Percentiles rank a stretch among this genome's conserved stretches.
Evolutionary conservation across 208 protist genomes (phyloP).

Genomic region (Trypanosoma avium): DNA sequence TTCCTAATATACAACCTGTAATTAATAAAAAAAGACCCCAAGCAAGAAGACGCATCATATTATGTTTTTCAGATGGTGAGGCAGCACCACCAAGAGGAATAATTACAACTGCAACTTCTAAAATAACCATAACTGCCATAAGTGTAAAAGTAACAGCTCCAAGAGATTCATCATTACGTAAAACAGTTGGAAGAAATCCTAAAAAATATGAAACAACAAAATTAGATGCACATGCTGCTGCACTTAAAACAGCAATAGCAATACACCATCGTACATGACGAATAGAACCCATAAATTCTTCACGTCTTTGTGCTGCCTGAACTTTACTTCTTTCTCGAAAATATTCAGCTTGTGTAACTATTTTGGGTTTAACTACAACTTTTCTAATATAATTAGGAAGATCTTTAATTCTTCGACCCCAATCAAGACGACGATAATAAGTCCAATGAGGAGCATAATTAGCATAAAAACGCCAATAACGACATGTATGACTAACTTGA

Average conservation of each 20-base stretch:
- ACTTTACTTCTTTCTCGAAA: constrained; percentile 58
- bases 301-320: constrained; percentile 52
- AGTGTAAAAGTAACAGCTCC: constrained; percentile 61
- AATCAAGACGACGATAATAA: constrained; percentile 60
- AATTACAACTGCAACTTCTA: constrained; percentile 75
- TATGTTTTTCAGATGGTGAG: constrained; percentile 46
- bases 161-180: constrained; percentile 54
- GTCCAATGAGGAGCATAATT: constrained; percentile 87
- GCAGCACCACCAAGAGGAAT: constrained; percentile 54
- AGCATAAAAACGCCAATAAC: constrained; percentile 78
- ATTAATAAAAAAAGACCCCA: constrained; percentile 76
- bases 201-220: constrained; percentile 78
- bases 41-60: constrained; percentile 65
- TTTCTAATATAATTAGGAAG: constrained; percentile 63
- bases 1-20: constrained; percentile 62
- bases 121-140: constrained; percentile 49
- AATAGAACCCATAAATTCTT: constrained; percentile 47
- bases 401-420: constrained; percentile 43
- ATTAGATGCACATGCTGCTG: constrained; percentile 55
- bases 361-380: constrained; percentile 69
- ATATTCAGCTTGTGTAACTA: constrained; percentile 81
- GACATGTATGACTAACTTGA: constrained; percentile 56
- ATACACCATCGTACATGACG: constrained; percentile 74
- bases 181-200: constrained; percentile 58
- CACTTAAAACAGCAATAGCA: constrained; percentile 65